Percentiles rank a stretch among this genome's conserved stretches.
Conservation (phyloP, 1,139 yeast genomes). For the Candida albicans region DNA sequence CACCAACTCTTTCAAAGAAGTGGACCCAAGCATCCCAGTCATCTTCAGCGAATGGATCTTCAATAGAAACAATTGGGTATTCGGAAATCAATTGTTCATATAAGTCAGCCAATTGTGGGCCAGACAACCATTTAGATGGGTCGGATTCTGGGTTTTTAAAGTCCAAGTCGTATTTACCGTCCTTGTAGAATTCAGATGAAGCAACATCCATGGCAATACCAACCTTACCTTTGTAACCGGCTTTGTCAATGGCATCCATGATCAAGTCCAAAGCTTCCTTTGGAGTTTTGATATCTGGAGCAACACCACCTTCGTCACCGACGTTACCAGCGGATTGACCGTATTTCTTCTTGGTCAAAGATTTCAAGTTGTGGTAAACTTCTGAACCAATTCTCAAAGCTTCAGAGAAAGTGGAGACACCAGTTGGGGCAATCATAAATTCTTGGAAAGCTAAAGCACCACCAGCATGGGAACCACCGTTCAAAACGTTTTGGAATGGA, state of each 20-base stretch:
- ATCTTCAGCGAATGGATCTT: slow-evolving; percentile 98
- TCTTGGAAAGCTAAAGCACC: slow-evolving; percentile 98
- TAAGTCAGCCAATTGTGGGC: slow-evolving; percentile 79
- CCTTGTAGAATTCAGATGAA: slow-evolving; percentile 93
- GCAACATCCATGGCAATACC: slow-evolving; percentile 93
- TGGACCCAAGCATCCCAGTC: slow-evolving; percentile 98
- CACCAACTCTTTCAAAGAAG: slow-evolving; percentile 69
- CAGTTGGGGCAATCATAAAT: slow-evolving; percentile 96
- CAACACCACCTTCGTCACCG: slow-evolving; percentile 99
- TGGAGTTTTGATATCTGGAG: slow-evolving; percentile 91
- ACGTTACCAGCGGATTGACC: slow-evolving; percentile 98
- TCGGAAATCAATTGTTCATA: slow-evolving; percentile 75
- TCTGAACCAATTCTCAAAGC: slow-evolving; percentile 95
- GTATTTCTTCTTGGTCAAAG: slow-evolving; percentile 86
- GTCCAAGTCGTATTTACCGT: slow-evolving; percentile 94
- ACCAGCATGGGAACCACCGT: slow-evolving; percentile 99
- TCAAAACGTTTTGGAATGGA: slow-evolving; percentile 95
- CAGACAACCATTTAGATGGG: slow-evolving; percentile 83
- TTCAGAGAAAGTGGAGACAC: slow-evolving; percentile 84
- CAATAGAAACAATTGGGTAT: slow-evolving; percentile 96
- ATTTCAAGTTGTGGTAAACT: slow-evolving; percentile 92
- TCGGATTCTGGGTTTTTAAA: slow-evolving; percentile 95
- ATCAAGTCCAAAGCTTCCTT: slow-evolving; percentile 95
- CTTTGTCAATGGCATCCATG: slow-evolving; percentile 78
- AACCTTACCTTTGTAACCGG: slow-evolving; percentile 92